phyloP scores from a whole-genome alignment of 345 rosid species.

The Syzygium grande region DNA sequence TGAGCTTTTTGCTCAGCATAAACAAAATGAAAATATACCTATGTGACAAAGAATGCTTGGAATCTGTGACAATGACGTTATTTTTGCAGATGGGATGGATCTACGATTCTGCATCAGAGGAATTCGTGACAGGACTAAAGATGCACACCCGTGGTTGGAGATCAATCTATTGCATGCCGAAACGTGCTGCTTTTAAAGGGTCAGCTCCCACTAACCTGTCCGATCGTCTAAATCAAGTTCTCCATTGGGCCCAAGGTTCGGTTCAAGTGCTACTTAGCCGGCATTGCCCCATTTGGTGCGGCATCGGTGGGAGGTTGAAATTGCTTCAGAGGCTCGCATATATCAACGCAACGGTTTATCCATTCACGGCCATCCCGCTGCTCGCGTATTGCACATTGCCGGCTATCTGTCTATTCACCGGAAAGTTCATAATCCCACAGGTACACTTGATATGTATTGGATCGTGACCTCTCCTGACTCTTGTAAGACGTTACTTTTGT shows the following conservation, averaged over 20 bases:
- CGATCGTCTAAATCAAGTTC: slow-evolving; percentile 13
- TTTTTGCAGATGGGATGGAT: slow-evolving; percentile 17
- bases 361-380: slow-evolving; percentile 30
- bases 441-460: slow-evolving; percentile 3
- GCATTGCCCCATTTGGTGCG: slow-evolving; percentile 38
- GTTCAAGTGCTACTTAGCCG: slow-evolving; percentile 12
- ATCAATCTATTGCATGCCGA: slow-evolving; percentile 14
- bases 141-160: slow-evolving; percentile 24
- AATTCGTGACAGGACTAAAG: slow-evolving; percentile 33
- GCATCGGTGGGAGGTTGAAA: slow-evolving; percentile 12
- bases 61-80: neutral
- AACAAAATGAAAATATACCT: neutral
- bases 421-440: slow-evolving; percentile 39
- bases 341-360: slow-evolving; percentile 34
- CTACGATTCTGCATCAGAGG: slow-evolving; percentile 39
- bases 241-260: slow-evolving; percentile 12
- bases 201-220: slow-evolving; percentile 2
- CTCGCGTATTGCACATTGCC: slow-evolving; percentile 31
- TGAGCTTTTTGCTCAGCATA: neutral
- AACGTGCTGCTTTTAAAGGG: slow-evolving; percentile 1
- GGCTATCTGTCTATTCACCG: slow-evolving; percentile 32
- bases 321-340: slow-evolving; percentile 21
- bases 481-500: neutral
- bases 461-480: neutral
- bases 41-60: neutral